phyloP scores from a whole-genome alignment of 2,329 filamentous ascomycete genomes.

The Ceratocystis huliohia region DNA sequence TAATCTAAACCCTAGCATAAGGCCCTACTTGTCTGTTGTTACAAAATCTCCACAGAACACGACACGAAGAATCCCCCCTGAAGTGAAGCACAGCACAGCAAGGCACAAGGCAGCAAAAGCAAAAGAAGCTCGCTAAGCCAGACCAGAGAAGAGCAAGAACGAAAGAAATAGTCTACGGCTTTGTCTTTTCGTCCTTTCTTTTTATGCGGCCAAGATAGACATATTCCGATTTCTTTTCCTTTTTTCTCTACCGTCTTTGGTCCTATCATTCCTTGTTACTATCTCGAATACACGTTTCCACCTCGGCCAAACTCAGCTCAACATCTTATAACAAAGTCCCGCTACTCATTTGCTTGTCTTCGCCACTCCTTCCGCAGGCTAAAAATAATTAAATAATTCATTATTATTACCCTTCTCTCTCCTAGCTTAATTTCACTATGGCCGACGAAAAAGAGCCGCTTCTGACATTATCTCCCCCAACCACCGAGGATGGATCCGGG shows the following conservation, averaged over 20 bases:
- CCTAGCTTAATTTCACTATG: not conserved
- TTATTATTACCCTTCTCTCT: not conserved
- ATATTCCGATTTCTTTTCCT: not conserved
- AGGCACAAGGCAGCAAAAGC: too few relatives aligned
- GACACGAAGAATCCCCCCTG: too few relatives aligned
- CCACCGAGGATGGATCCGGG: slow-evolving; percentile 23
- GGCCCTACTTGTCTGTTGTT: too few relatives aligned
- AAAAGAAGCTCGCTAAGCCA: too few relatives aligned
- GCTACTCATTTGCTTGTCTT: not conserved
- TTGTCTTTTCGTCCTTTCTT: not conserved
- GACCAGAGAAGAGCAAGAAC: not conserved
- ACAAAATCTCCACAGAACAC: too few relatives aligned
- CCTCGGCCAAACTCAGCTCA: too few relatives aligned
- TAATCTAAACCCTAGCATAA: too few relatives aligned
- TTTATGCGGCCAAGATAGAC: not conserved
- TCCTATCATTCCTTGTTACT: too few relatives aligned
- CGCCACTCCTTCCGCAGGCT: not conserved
- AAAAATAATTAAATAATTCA: not conserved
- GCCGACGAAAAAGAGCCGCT: not conserved
- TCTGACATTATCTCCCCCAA: not conserved
- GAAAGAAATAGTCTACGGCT: not conserved
- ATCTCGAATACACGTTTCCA: too few relatives aligned
- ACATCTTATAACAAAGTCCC: too few relatives aligned
- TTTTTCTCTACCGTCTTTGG: not conserved
- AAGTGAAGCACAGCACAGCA: too few relatives aligned